A percentile compares a stretch with the other conserved stretches of the same genome.
phyloP scores from a whole-genome alignment of 805 yeast species.

The Naumovozyma castellii region DNA sequence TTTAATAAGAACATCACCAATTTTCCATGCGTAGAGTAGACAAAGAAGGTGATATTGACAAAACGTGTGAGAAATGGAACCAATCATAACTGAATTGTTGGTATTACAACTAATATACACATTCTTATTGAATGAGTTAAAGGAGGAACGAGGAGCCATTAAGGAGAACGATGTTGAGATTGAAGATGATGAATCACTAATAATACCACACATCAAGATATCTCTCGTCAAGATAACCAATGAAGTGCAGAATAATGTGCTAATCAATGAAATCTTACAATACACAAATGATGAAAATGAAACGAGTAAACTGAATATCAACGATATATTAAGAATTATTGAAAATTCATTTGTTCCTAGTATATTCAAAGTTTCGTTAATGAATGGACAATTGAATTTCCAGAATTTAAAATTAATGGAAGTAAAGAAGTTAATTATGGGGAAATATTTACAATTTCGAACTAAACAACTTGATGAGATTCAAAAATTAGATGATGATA shows the following conservation, averaged over 20 bases:
- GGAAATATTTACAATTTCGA: conserved; percentile 13
- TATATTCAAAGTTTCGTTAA: conserved; percentile 21
- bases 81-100: conserved; percentile 22
- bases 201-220: conserved; percentile 13
- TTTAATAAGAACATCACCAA: too few species aligned
- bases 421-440: conserved; percentile 12
- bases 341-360: conserved; percentile 21
- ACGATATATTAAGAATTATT: conserved; percentile 25
- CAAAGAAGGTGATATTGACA: too few species aligned
- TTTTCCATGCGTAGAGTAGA: too few species aligned
- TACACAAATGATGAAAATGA: conserved; percentile 4
- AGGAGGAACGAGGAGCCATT: conserved; percentile 4
- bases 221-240: conserved; percentile 27
- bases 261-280: conserved; percentile 17
- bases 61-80: too few species aligned
- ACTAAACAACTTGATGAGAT: conserved; percentile 10
- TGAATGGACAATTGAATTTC: conserved; percentile 28
- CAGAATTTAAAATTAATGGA: conserved; percentile 22
- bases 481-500: conserved; percentile 14
- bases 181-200: not conserved
- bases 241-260: conserved; percentile 26
- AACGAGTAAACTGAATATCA: conserved; percentile 19
- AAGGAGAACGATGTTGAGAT: conserved; percentile 1
- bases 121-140: conserved; percentile 10
- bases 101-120: conserved; percentile 26